Percentiles rank a stretch among this genome's conserved stretches.
Conservation (phyloP, 768 basidiomycete genomes). For the Amanita pseudoporphyria region DNA sequence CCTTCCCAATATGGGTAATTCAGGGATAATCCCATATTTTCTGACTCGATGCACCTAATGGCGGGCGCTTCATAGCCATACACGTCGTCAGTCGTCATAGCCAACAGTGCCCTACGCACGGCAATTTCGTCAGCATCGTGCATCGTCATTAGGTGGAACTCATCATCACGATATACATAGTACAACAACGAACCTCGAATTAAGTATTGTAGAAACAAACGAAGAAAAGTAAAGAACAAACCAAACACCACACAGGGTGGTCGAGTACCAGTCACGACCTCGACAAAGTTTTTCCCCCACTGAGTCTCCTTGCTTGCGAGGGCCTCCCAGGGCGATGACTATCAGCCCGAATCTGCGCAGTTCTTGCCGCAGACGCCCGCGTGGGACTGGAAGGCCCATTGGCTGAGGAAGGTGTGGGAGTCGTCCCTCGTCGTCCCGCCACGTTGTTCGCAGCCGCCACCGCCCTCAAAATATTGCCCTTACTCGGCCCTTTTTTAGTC, state of each 20-base stretch:
- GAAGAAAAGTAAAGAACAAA: background rate
- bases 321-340: background rate
- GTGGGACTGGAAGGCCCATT: slow-evolving; percentile 4
- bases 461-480: slow-evolving; percentile 44
- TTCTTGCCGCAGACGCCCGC: background rate
- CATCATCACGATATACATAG: background rate
- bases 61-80: background rate
- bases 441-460: slow-evolving; percentile 50
- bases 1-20: no score
- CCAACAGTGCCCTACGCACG: background rate
- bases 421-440: slow-evolving; percentile 4
- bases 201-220: no score
- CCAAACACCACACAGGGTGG: background rate
- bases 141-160: no score
- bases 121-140: background rate
- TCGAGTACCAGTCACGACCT: slow-evolving; percentile 3
- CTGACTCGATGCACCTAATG: no score
- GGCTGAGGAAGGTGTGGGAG: slow-evolving; percentile 2
- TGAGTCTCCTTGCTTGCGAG: no score
- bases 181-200: background rate
- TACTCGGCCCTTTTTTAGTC: slow-evolving; percentile 37
- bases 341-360: slow-evolving; percentile 2
- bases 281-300: background rate
- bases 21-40: no score
- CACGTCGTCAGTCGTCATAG: background rate